Percentiles rank a stretch among this genome's conserved stretches.
These are phyloP conservation scores for Kodamaea arcana DNA, from an alignment of 1,139 yeast genomes.

Conservation along the genomic window DNA sequence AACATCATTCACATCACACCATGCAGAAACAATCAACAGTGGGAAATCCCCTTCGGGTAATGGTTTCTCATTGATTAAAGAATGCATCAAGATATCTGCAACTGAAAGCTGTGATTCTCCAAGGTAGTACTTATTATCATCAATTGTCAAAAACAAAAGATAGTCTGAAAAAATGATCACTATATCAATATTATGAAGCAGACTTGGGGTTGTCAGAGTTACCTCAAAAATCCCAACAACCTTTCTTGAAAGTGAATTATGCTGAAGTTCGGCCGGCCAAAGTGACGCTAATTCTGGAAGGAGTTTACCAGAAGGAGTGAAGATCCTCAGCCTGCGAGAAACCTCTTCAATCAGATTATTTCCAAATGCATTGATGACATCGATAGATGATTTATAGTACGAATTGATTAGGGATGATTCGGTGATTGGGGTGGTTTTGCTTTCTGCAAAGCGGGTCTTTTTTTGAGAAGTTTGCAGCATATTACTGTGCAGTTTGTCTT, in stretches of 20 bases:
- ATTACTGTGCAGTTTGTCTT: no score
- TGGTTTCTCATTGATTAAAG: slow-evolving; percentile 81
- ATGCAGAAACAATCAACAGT: slow-evolving; percentile 58
- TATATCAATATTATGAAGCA: slow-evolving; percentile 31
- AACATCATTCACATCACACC: slow-evolving; percentile 62
- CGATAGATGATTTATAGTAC: slow-evolving; percentile 51
- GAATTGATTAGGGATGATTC: slow-evolving; percentile 23
- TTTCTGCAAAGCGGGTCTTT: slow-evolving; percentile 2
- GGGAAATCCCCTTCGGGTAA: slow-evolving; percentile 59
- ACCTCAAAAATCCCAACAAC: slow-evolving; percentile 78
- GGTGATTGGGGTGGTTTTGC: slow-evolving; percentile 1
- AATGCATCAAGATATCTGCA: slow-evolving; percentile 84
- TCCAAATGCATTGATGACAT: slow-evolving; percentile 81
- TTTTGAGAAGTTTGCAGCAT: no score
- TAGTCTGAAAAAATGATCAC: slow-evolving; percentile 79
- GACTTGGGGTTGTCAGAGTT: slow-evolving; percentile 28
- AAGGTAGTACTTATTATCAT: slow-evolving; percentile 36
- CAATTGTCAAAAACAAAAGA: slow-evolving; percentile 56
- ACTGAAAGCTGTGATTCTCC: slow-evolving; percentile 51
- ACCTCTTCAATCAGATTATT: slow-evolving; percentile 36
- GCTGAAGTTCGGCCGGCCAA: slow-evolving; percentile 86
- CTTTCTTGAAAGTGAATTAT: slow-evolving; percentile 83
- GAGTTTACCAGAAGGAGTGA: slow-evolving; percentile 88
- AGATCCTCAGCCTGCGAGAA: slow-evolving; percentile 47
- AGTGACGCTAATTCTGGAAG: slow-evolving; percentile 75